Base-by-base conservation (phyloP, 164 flowering plant genomes). In the Buxus sempervirens region DNA sequence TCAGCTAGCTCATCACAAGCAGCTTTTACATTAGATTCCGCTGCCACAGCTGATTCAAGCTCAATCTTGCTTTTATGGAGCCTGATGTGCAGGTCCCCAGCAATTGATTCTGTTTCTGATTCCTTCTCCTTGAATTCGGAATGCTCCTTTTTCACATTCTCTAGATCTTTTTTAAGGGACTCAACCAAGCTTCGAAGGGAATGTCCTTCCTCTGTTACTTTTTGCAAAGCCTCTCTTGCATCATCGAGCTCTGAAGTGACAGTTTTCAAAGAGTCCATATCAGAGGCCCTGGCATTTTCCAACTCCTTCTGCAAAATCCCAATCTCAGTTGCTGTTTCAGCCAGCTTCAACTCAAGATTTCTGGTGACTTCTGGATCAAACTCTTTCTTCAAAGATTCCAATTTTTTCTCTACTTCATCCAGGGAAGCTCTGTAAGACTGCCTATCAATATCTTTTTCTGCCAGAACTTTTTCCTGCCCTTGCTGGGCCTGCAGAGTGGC, bases 171-270 rank as follows among this genome's bases (percentile, higher is more conserved):
- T 79, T 87, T 89, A 32, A 93, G 90, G 58, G 88, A 77, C 41
- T 88, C 97, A 59, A 90, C 78, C 80, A 84, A 67, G 69, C 69
- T 79, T 59, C 80, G 74, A 19, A 90, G 84, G 13, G 82, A 69
- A 77, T 57, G 82, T 71, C 86, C 93, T 79, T 93, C 98, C 75
- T 89, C 97, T 21, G 82, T 88, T 0, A 90, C 85, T 75, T 84
- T 93, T 21, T 84, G 90, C 58, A 96, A 72, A 8, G 88, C 76
- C 53, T 78, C 90, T 77, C 89, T 95, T 36, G 97, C 96, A 83
- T 66, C 89, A 75, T 89, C 91, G 54, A 95, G 84, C 74, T 90
- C 91, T 18, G 72, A 76, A 18, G 93, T 86, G 32, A 90, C 85
- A 60, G 51, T 78, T 77, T 45, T 81, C 51, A 85, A 85, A 64